These are phyloP conservation scores for Blastobotrys peoriensis DNA, from an alignment of 805 yeast species.

Conservation along the genomic window DNA sequence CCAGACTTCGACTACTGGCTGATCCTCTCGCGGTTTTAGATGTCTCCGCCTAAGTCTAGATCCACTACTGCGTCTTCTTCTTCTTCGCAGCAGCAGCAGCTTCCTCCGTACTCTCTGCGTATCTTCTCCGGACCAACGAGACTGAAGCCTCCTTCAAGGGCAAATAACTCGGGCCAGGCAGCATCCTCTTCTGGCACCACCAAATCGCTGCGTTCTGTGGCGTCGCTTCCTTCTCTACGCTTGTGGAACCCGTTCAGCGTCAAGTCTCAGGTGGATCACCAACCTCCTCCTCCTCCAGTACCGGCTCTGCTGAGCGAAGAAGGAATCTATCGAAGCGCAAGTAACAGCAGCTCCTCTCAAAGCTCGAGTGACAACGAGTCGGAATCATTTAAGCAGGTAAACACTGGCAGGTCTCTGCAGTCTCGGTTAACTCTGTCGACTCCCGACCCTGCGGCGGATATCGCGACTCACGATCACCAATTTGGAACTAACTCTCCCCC, in stretches of 20 bases:
- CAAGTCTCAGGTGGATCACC: not conserved
- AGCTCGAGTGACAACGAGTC: not conserved
- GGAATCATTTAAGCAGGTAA: not conserved
- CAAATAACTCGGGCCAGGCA: not conserved
- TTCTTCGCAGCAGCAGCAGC: not conserved
- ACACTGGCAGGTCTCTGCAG: too few species aligned
- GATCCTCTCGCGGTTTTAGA: too few species aligned
- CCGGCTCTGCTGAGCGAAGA: not conserved
- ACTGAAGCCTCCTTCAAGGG: not conserved
- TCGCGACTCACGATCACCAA: too few species aligned
- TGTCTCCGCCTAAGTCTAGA: too few species aligned
- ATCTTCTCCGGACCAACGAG: not conserved
- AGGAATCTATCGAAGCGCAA: not conserved
- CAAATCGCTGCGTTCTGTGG: not conserved
- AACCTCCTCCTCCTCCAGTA: not conserved
- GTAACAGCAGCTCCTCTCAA: not conserved
- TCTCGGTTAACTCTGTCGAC: too few species aligned
- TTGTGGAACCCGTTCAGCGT: not conserved
- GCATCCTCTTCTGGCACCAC: not conserved
- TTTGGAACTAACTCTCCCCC: too few species aligned
- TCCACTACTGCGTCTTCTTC: not conserved
- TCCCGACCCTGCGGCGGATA: too few species aligned
- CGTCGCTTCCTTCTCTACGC: not conserved
- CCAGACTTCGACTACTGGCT: too few species aligned
- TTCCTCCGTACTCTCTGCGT: not conserved